Base-by-base conservation (phyloP, 2,329 filamentous ascomycete genomes). In the Coniella lustricola region DNA sequence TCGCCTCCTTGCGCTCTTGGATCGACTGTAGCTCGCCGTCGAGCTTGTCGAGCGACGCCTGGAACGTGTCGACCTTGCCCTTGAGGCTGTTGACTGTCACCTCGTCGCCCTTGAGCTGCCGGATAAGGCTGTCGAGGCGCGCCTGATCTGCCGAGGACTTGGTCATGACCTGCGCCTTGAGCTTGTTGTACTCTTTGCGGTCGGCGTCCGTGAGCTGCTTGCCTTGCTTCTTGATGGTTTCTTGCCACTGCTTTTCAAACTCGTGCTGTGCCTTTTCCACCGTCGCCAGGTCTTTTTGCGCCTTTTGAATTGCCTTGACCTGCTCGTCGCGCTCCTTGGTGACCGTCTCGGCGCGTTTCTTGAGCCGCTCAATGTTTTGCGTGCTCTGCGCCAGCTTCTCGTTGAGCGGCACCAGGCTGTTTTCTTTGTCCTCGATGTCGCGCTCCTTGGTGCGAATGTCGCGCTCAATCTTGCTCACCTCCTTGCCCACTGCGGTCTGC, bases 201-300 rank as follows among this genome's bases (percentile, higher is more conserved):
- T 98, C 93, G 13, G 81, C 78, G 49, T 90, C 87, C 55, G 82
- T 95, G 42, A 98, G 75, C 56, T 91, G 85, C 52, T 85, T 87
- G 49, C 93, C 93, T 59, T 93, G 84, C 60, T 90, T 86, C 67
- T 88, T 88, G 60, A 93, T 82, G 20, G 85, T 82, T 59, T 90
- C 87, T 54, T 83, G 80, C 78, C 89, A 94, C 57, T 96, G 86
- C 31, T 82, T 81, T 64, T 97, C 90, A 72, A 93, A 97, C 54
- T 89, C 82, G 54, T 84, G 77, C 60, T 94, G 87, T 0, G 91
- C 90, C 63, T 91, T 96, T 62, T 94, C 84, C n/a, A 97, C 87
- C 3, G 79, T 81, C 16, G 79, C 81, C 13, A 97, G 75, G 49
- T 95, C 83, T 59, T 88, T 94, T 60, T 88, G 81, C 42, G 87